Evolutionary conservation across 805 yeast species (phyloP).

Genomic region (Grigorovia yakushimaensis): DNA sequence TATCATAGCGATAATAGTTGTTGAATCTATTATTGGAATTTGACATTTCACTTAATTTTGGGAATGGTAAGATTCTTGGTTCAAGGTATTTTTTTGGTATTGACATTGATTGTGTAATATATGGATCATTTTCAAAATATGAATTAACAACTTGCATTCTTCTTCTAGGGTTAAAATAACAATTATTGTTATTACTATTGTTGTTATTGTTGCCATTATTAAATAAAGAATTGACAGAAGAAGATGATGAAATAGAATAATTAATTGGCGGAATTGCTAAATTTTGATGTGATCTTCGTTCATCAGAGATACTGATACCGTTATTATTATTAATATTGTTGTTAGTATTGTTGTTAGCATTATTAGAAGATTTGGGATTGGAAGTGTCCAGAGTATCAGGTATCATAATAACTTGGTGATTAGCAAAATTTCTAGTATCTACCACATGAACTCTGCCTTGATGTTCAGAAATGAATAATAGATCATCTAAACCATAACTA

Average conservation of each 20-base stretch:
- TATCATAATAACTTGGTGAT: slow-evolving; percentile 66
- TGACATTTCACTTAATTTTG: slow-evolving; percentile 12
- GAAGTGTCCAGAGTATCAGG: slow-evolving; percentile 35
- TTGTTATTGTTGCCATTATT: not conserved
- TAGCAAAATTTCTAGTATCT: slow-evolving; percentile 62
- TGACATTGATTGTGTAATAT: slow-evolving; percentile 21
- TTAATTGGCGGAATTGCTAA: not conserved
- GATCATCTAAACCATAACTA: slow-evolving; percentile 60
- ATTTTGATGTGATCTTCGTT: not conserved
- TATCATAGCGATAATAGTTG: not conserved
- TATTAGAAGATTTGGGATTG: slow-evolving; percentile 2
- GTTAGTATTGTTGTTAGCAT: not conserved
- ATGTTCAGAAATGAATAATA: slow-evolving; percentile 72
- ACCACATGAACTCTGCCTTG: slow-evolving; percentile 78
- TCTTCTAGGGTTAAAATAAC: slow-evolving; percentile 5
- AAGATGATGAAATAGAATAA: not conserved
- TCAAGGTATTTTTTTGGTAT: slow-evolving; percentile 22
- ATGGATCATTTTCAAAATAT: slow-evolving; percentile 14
- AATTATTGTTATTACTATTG: not conserved
- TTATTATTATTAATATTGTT: too few relatives aligned
- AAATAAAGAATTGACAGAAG: slow-evolving; percentile 1
- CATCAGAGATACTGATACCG: not conserved
- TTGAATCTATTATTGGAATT: not conserved
- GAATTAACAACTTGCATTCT: slow-evolving; percentile 8
- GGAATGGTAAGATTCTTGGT: slow-evolving; percentile 26